Percentiles rank a stretch among this genome's conserved stretches.
These are phyloP conservation scores for Trypanosoma platydactyli DNA, from an alignment of 208 protist genomes.

Conservation along the genomic window DNA sequence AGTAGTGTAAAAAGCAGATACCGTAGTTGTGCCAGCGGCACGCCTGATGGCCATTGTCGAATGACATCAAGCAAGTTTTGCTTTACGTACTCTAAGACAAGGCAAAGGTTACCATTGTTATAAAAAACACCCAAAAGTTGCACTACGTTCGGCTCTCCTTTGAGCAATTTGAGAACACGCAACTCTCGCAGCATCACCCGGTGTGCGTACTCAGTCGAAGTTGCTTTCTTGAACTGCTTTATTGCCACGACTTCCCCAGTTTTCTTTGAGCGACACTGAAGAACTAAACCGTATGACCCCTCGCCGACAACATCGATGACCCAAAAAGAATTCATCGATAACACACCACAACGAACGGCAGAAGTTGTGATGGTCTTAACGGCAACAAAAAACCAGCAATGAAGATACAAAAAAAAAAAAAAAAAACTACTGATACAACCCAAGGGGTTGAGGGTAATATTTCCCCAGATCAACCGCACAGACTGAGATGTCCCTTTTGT, in stretches of 20 bases:
- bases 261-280: slow-evolving; percentile 86
- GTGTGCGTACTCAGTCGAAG: slow-evolving; percentile 84
- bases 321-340: slow-evolving; percentile 75
- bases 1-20: slow-evolving; percentile 90
- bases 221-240: slow-evolving; percentile 94
- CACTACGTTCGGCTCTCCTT: slow-evolving; percentile 90
- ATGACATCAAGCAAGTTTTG: slow-evolving; percentile 90
- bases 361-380: neutral
- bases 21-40: slow-evolving; percentile 50
- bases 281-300: slow-evolving; percentile 94
- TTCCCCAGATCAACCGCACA: too few relatives aligned
- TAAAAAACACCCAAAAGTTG: slow-evolving; percentile 87
- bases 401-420: slow-evolving; percentile 12
- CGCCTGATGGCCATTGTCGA: slow-evolving; percentile 51
- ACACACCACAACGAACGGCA: neutral
- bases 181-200: slow-evolving; percentile 93
- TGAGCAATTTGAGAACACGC: slow-evolving; percentile 87
- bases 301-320: slow-evolving; percentile 84
- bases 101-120: slow-evolving; percentile 83
- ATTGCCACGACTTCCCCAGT: slow-evolving; percentile 88
- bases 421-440: neutral
- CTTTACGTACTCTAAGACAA: slow-evolving; percentile 95
- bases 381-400: neutral
- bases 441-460: slow-evolving; percentile 24
- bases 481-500: slow-evolving; percentile 8